Base-by-base conservation (phyloP, 352 stramenopile genomes). In the Pythium diclinum region DNA sequence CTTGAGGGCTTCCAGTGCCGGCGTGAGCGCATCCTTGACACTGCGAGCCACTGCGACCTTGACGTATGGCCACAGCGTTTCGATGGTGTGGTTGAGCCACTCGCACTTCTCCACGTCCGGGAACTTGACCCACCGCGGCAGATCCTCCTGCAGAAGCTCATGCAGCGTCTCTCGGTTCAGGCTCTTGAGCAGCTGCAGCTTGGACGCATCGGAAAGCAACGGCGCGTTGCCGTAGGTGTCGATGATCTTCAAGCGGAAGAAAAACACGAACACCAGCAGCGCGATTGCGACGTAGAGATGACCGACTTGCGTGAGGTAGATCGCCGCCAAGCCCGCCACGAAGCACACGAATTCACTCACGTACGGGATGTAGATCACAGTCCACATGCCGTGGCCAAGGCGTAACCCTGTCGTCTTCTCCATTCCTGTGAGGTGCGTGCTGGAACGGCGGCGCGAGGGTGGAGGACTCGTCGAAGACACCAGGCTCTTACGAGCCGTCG, bases 1-100 rank as follows among this genome's bases (percentile, higher is more conserved):
- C 52, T 81, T 79, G 47, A 81, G 63, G 1, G 59, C 54, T 36
- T 79, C 65, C 1, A 81, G 69, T 38, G 64, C 70, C 3, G 74
- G 74, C 19, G 63, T 79, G 14, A 81, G 58, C 8, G 71, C 65
- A 19, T 81, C 74, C 23, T 74, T 72, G 28, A 81, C 68, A 9
- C 58, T 69, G 25, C 69, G 69, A 30, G 74, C 74, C 47, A 76
- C 66, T 13, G 74, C 74, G 53, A 79, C 66, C 44, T 81, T 81
- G 38, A 79, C 69, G 54, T 81, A 81, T 40, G 74, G 74, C 74
- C 74, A 81, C 36, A 81, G 59, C n/a, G 74, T 74, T n/a, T 75
- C 72, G 59, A 81, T 49, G 2, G 54, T 72, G 56, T 79, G 56
- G 52, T 81, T 81, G 14, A 81, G 59, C 74, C 74, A 81, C 36